These are phyloP conservation scores for Tremella mesenterica DNA, from an alignment of 768 basidiomycete species.

Conservation along the genomic window DNA sequence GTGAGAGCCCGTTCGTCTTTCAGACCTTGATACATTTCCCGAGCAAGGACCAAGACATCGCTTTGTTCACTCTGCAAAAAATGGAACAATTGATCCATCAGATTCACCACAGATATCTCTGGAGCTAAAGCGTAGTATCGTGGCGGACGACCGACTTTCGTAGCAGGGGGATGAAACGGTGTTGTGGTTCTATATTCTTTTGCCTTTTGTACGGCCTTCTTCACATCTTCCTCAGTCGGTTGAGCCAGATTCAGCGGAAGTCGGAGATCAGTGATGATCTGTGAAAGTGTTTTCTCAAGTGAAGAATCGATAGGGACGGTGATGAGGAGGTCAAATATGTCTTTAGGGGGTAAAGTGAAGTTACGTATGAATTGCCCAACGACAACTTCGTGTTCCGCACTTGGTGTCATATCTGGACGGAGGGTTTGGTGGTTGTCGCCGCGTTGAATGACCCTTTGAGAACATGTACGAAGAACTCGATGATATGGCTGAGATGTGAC, in stretches of 20 bases:
- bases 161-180: constrained; percentile 29
- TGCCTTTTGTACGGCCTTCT: constrained; percentile 50
- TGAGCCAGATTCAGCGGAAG: constrained; percentile 51
- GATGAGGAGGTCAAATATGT: constrained; percentile 57
- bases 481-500: constrained; percentile 53
- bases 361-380: constrained; percentile 68
- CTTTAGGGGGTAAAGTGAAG: constrained; percentile 44
- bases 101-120: constrained; percentile 56
- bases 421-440: constrained; percentile 80
- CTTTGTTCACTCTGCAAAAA: constrained; percentile 39
- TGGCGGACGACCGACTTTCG: constrained; percentile 34
- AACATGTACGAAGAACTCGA: constrained; percentile 65
- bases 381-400: constrained; percentile 63
- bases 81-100: constrained; percentile 46
- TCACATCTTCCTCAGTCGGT: constrained; percentile 55
- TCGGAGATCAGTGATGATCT: constrained; percentile 53
- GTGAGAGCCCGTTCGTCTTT: constrained; percentile 50
- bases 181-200: constrained; percentile 47
- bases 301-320: constrained; percentile 42
- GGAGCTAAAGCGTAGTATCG: constrained; percentile 68
- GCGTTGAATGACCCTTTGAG: constrained; percentile 61
- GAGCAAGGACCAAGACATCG: constrained; percentile 24
- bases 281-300: constrained; percentile 60
- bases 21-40: constrained; percentile 52
- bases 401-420: constrained; percentile 50